These are phyloP conservation scores for Pythium aphanidermatum DNA, from an alignment of 352 stramenopile genomes.

Conservation along the genomic window DNA sequence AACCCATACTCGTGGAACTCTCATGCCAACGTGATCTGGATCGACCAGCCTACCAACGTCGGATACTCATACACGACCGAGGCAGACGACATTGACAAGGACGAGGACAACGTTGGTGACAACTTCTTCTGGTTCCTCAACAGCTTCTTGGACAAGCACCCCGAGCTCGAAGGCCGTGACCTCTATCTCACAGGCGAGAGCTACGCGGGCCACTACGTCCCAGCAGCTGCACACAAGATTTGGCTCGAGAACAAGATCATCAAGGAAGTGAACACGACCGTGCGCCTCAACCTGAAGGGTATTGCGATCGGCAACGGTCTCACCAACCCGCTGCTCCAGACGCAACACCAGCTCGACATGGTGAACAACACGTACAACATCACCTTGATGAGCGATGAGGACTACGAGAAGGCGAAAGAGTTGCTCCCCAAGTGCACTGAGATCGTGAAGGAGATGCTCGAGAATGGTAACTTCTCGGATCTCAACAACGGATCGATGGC, in stretches of 20 bases:
- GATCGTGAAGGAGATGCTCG: conserved; percentile 38
- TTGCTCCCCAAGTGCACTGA: conserved; percentile 23
- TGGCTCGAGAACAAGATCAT: conserved; percentile 33
- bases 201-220: conserved; percentile 65
- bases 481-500: neutral
- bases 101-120: conserved; percentile 46
- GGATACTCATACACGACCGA: conserved; percentile 42
- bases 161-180: conserved; percentile 37
- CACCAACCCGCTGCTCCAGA: conserved; percentile 35
- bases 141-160: conserved; percentile 54
- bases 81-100: conserved; percentile 25
- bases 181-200: conserved; percentile 72
- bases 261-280: neutral
- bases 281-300: conserved; percentile 39
- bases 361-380: conserved; percentile 66
- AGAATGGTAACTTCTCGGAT: conserved; percentile 18
- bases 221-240: conserved; percentile 43
- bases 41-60: conserved; percentile 57
- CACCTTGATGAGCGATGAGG: conserved; percentile 30
- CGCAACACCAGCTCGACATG: conserved; percentile 46
- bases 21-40: conserved; percentile 57
- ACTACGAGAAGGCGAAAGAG: conserved; percentile 24
- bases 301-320: conserved; percentile 53
- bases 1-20: conserved; percentile 65
- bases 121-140: conserved; percentile 73